Percentiles rank a stretch among this genome's conserved stretches.
Conservation (phyloP, 495 filamentous ascomycete species). For the Darksidea phi region DNA sequence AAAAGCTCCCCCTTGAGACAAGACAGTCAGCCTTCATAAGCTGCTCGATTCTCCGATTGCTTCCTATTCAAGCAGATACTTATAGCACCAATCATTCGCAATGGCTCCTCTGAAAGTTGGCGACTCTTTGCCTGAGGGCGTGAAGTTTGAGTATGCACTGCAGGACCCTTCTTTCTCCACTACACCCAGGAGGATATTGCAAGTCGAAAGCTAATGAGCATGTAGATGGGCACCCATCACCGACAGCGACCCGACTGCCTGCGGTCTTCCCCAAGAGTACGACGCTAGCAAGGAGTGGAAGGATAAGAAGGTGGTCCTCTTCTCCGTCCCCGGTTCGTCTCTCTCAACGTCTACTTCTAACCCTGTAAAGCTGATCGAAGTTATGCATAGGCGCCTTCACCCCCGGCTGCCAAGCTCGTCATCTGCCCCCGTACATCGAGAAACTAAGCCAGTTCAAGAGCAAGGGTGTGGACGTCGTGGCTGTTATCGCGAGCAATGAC, state of each 20-base stretch:
- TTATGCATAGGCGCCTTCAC: constrained; percentile 76
- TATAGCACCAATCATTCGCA: constrained; percentile 33
- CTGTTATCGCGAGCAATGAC: constrained; percentile 88
- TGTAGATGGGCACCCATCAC: constrained; percentile 45
- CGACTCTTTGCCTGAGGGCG: constrained; percentile 76
- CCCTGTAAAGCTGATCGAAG: constrained; percentile 1
- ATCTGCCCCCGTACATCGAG: constrained; percentile 82
- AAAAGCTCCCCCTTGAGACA: too few relatives aligned
- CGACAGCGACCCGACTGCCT: constrained; percentile 54
- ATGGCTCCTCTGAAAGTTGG: constrained; percentile 77
- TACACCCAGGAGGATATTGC: background rate
- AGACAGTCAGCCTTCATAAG: too few relatives aligned
- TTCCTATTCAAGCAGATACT: background rate
- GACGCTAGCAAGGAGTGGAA: constrained; percentile 83
- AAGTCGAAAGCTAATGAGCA: background rate
- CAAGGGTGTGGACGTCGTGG: constrained; percentile 84
- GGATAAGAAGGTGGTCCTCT: constrained; percentile 86
- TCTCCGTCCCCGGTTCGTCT: constrained; percentile 72
- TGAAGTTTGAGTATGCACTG: constrained; percentile 66
- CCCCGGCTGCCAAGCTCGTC: constrained; percentile 81
- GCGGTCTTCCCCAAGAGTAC: constrained; percentile 77
- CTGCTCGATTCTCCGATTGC: too few relatives aligned
- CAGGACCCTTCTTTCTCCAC: background rate
- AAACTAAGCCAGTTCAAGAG: constrained; percentile 68
- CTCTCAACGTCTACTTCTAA: background rate